Evolutionary conservation across 305 asterid species (phyloP).

Genomic region (Fraxinus dipetala): DNA sequence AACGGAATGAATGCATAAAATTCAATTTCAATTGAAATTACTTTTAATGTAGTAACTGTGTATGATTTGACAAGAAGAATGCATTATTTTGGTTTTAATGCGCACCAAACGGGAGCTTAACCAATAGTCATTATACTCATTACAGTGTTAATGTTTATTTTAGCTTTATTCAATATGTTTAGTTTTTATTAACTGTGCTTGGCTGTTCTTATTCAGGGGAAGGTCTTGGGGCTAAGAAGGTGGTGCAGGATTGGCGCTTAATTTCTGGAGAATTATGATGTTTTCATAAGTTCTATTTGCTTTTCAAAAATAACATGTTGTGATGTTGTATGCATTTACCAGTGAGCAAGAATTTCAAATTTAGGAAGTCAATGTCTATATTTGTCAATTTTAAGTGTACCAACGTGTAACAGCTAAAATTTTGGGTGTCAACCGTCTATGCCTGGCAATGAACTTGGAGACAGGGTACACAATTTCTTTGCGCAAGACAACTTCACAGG

Average conservation of each 20-base stretch:
- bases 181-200: not conserved
- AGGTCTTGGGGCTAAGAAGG: slow-evolving; percentile 24
- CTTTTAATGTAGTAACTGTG: too few relatives aligned
- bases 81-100: too few relatives aligned
- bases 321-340: slow-evolving; percentile 12
- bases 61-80: too few relatives aligned
- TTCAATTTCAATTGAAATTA: too few relatives aligned
- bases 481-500: slow-evolving; percentile 72
- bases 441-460: slow-evolving; percentile 95
- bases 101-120: not conserved
- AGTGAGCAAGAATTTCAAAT: slow-evolving; percentile 20
- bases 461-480: slow-evolving; percentile 92
- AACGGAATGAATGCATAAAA: too few relatives aligned
- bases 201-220: slow-evolving; percentile 27
- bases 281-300: slow-evolving; percentile 16
- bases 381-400: slow-evolving; percentile 9
- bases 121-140: not conserved
- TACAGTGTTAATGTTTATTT: not conserved
- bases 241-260: slow-evolving; percentile 19
- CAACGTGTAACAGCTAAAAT: slow-evolving; percentile 19
- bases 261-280: slow-evolving; percentile 24
- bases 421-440: slow-evolving; percentile 55
- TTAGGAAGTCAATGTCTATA: slow-evolving; percentile 10
- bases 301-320: slow-evolving; percentile 13
- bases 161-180: not conserved